phyloP scores from a whole-genome alignment of 306 rosid genomes.

The Castanea sativa region DNA sequence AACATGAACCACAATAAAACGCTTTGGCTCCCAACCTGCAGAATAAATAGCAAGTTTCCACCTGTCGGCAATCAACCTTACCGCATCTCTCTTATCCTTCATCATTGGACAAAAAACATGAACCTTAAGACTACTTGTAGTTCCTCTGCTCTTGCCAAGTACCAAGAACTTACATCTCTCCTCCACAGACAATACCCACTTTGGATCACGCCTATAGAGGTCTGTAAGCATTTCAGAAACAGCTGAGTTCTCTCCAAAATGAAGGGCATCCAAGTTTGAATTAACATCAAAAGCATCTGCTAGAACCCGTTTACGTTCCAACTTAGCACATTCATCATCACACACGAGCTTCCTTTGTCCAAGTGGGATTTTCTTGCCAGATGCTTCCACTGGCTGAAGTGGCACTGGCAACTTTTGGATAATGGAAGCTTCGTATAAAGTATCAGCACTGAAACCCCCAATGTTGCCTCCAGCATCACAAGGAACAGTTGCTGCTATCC shows the following conservation, averaged over 20 bases:
- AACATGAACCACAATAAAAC: constrained; percentile 68
- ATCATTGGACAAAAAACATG: constrained; percentile 86
- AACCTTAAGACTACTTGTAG: constrained; percentile 55
- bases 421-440: constrained; percentile 63
- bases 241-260: constrained; percentile 64
- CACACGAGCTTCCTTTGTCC: constrained; percentile 86
- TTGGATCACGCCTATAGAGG: constrained; percentile 69
- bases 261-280: constrained; percentile 79
- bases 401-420: constrained; percentile 66
- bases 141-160: constrained; percentile 76
- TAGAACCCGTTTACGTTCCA: constrained; percentile 83
- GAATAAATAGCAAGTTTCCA: constrained; percentile 78
- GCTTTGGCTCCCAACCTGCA: constrained; percentile 97
- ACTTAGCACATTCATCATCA: constrained; percentile 88
- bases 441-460: constrained; percentile 56
- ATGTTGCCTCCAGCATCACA: constrained; percentile 71
- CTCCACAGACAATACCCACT: constrained; percentile 88
- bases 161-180: constrained; percentile 89
- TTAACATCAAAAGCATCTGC: constrained; percentile 91
- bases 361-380: constrained; percentile 58
- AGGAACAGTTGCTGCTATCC: constrained; percentile 72
- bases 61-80: constrained; percentile 76
- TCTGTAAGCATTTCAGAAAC: constrained; percentile 66
- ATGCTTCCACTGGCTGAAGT: constrained; percentile 71
- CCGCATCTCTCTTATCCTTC: constrained; percentile 85